Percentiles rank a stretch among this genome's conserved stretches.
These are phyloP conservation scores for Cutaneotrichosporon curvatum DNA, from an alignment of 1,284 basidiomycete species.

Conservation along the genomic window DNA sequence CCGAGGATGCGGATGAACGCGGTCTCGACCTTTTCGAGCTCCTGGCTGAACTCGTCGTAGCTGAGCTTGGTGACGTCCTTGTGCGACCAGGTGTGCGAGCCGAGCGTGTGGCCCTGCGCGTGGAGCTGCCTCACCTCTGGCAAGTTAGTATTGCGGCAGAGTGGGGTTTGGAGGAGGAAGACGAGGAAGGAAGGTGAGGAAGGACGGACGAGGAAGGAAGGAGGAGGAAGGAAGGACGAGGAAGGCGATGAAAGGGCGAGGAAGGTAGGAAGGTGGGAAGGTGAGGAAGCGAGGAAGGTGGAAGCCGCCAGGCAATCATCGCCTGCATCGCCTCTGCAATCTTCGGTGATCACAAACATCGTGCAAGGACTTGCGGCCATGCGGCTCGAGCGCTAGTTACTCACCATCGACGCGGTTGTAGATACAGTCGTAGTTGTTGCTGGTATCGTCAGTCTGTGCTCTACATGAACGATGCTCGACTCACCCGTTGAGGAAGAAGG, in stretches of 20 bases:
- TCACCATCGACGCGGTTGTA: constrained; percentile 38
- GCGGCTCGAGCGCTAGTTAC: neutral
- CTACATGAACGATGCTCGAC: too few relatives aligned
- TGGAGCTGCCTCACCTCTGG: constrained; percentile 7
- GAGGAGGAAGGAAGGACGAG: too few relatives aligned
- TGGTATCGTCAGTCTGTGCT: constrained; percentile 2
- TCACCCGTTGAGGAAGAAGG: constrained; percentile 54
- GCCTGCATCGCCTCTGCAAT: too few relatives aligned
- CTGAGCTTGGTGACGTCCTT: constrained; percentile 48
- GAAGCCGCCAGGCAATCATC: too few relatives aligned
- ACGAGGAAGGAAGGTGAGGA: too few relatives aligned
- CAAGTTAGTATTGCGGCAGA: neutral
- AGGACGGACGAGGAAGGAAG: too few relatives aligned
- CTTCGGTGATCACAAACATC: too few relatives aligned
- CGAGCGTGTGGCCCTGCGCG: constrained; percentile 49
- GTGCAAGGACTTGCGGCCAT: too few relatives aligned
- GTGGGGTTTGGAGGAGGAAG: neutral
- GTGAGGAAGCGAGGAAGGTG: too few relatives aligned
- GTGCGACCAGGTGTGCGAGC: constrained; percentile 56
- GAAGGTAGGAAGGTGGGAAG: too few relatives aligned
- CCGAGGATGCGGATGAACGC: constrained; percentile 53
- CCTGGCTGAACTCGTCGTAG: constrained; percentile 42
- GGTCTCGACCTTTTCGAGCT: constrained; percentile 50
- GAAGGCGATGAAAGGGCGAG: too few relatives aligned
- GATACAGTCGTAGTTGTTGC: constrained; percentile 50